Base-by-base conservation (phyloP, 2,329 filamentous ascomycete genomes). In the Beauveria bassiana region DNA sequence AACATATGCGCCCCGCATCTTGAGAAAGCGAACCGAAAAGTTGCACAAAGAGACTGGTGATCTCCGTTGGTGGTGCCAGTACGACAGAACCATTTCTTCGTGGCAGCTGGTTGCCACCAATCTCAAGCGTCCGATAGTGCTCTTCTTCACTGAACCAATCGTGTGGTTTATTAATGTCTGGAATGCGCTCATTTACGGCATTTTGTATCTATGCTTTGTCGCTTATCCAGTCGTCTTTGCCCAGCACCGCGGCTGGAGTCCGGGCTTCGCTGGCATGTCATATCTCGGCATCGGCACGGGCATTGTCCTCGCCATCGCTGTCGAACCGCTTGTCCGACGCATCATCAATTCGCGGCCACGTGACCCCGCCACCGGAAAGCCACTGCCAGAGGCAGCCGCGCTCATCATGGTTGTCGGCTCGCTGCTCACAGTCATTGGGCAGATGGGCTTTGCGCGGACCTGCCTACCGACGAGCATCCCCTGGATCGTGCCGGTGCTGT, bases 361-460 rank as follows among this genome's bases (percentile, higher is more conserved):
- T 38, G 90, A 96, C 68, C 88, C 90, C 0, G 81, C 81, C 55
- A 96, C 91, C 0, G 90, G 89, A 12, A 86, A 85, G 43, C 81
- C 85, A 0, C 80, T 84, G 0, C 92, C 92, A 0, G 93, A 97
- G 74, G 88, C 91, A 1, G 91, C 90, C 65, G 90, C 93, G 4
- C 84, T 86, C 47, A 82, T 95, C 61, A 89, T 96, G 69, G 90
- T 87, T 66, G 84, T 96, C 28, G 90, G 89, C 3, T 85, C 90
- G 0, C 71, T 96, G 1, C 77, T 91, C 1, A 86, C 89, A 0
- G 89, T 91, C 0, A 72, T 90, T 3, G 93, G 92, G 18, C 88
- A 96, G 73, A 82, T 97, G 26, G 88, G 87, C 72, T 97, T 97
- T 70, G 86, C 90, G 0, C 96, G 91, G 91, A 96, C 92, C 0